A percentile compares a stretch with the other conserved stretches of the same genome.
phyloP scores from a whole-genome alignment of 139 green algal genomes.

The Haematococcus lacustris region DNA sequence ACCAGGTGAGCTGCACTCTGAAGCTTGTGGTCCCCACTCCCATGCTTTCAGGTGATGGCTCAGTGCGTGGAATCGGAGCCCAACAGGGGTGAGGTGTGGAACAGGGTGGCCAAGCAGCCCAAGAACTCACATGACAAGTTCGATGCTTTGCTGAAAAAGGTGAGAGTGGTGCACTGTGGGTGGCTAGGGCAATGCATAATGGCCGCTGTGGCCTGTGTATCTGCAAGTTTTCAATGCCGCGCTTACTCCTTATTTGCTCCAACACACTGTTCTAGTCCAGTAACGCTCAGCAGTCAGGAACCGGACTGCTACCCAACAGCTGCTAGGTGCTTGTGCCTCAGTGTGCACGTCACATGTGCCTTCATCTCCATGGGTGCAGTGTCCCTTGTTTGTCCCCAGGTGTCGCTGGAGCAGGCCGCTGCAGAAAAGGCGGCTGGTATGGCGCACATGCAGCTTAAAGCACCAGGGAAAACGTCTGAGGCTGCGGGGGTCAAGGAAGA shows the following conservation, averaged over 20 bases:
- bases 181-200: not conserved
- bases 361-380: not conserved
- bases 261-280: not conserved
- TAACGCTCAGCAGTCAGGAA: not conserved
- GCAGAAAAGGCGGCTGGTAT: constrained; percentile 4
- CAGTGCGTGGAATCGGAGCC: constrained; percentile 57
- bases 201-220: not conserved
- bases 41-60: not conserved
- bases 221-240: not conserved
- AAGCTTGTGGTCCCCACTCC: not conserved
- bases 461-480: too few relatives aligned
- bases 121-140: constrained; percentile 62
- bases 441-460: not conserved
- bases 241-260: too few relatives aligned
- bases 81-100: constrained; percentile 87
- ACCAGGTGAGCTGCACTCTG: too few relatives aligned
- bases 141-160: constrained; percentile 70
- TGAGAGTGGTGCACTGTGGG: constrained; percentile 7
- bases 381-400: not conserved
- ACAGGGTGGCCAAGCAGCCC: constrained; percentile 68
- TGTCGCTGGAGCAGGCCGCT: constrained; percentile 9
- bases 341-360: not conserved
- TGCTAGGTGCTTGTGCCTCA: not conserved
- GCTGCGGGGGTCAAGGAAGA: not conserved
- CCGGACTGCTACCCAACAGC: not conserved